These are phyloP conservation scores for Aspergillus texensis DNA, from an alignment of 2,329 filamentous ascomycete genomes.

Conservation along the genomic window DNA sequence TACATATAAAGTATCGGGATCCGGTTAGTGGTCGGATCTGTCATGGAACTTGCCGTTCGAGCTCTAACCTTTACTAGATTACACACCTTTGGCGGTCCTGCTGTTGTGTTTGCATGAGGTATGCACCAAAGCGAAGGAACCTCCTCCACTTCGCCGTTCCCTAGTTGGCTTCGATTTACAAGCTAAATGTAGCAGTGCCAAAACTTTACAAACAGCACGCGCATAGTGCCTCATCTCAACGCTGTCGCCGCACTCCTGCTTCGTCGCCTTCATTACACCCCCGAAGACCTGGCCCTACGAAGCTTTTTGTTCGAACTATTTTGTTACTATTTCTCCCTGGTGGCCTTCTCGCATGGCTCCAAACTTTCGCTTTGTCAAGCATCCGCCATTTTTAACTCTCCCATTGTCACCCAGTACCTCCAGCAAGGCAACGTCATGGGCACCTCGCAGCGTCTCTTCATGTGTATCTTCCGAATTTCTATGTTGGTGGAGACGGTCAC, in stretches of 20 bases:
- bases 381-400: not conserved
- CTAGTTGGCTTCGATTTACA: not conserved
- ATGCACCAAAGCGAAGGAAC: not conserved
- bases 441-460: slow-evolving; percentile 6
- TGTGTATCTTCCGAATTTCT: slow-evolving; percentile 9
- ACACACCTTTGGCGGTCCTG: slow-evolving; percentile 6
- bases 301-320: slow-evolving; percentile 11
- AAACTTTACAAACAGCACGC: slow-evolving; percentile 7
- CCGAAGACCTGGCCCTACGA: not conserved
- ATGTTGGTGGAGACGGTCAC: not conserved
- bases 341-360: slow-evolving; percentile 7
- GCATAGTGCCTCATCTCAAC: slow-evolving; percentile 14
- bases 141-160: not conserved
- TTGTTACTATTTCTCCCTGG: slow-evolving; percentile 12
- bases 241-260: slow-evolving; percentile 9
- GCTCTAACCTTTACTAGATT: slow-evolving; percentile 1
- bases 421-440: slow-evolving; percentile 5
- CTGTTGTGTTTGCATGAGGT: slow-evolving; percentile 16
- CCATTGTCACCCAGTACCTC: not conserved
- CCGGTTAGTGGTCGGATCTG: not conserved
- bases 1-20: not conserved
- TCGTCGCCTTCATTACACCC: not conserved
- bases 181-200: slow-evolving; percentile 3
- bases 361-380: not conserved
- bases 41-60: too few species aligned